Base-by-base conservation (phyloP, 139 green algal species). In the Auxenochlorella pyrenoidosa region DNA sequence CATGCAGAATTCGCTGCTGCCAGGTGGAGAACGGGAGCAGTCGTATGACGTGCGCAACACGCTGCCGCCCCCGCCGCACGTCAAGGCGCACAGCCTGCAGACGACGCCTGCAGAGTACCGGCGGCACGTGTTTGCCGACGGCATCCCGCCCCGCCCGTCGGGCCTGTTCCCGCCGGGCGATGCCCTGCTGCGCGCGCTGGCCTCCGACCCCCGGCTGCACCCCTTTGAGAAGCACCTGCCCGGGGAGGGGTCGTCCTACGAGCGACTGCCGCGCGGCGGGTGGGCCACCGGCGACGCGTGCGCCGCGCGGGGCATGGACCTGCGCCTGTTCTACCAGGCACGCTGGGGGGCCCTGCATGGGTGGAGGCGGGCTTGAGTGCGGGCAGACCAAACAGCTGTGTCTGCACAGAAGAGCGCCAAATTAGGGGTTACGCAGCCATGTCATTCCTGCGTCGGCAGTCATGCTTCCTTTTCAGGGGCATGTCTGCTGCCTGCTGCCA, bases 221-320 rank as follows among this genome's bases (percentile, higher is more conserved):
- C 68, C 90, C 40, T 93, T 93, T 86, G 90, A 93, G 72, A 93
- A 93, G 66, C 90, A 92, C 79, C 66, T 93, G 30, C 75, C 90
- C 2, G 88, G 88, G 19, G 28, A 40, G 22, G 5, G 51, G 30
- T 43, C 66, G 5, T 47, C 76, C 18, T 88, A 91, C 59, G 51
- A 92, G 78, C 18, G 59, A 40, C 73, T 92, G 0, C 63, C 70
- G 0, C 28, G 43, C 2, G 90, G 90, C 19, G 89, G 90, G 63
- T 93, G 90, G 90, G 75, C 76, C 41, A 90, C 86, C 5, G 90
- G 90, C 8, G 59, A 91, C 34, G 77, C 63, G 26, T 83, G 88
- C 34, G 86, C 81, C 3, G 79, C 63, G 0, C 30, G 40, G 21
- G 90, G 90, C 54, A 65, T 93, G 28, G 90, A 93, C 73, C 77